Conservation (phyloP, 495 filamentous ascomycete species). For the Talaromyces thailandensis region DNA sequence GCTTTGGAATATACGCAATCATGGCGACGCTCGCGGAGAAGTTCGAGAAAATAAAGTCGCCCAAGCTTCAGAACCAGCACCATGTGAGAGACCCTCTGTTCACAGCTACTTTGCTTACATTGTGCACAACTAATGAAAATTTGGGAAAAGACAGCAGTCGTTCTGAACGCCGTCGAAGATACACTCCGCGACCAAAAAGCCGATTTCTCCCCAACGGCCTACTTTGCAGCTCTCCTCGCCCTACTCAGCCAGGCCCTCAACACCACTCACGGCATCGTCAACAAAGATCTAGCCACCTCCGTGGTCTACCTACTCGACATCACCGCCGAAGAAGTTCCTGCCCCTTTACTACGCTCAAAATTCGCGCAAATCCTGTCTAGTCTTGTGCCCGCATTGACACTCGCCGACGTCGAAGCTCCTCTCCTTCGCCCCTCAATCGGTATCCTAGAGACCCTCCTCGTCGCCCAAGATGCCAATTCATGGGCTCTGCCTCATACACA, state of each 20-base stretch:
- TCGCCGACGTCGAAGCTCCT: constrained; percentile 78
- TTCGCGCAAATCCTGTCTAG: constrained; percentile 86
- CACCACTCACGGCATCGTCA: constrained; percentile 50
- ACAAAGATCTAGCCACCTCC: constrained; percentile 77
- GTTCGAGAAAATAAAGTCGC: constrained; percentile 91
- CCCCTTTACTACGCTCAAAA: constrained; percentile 79
- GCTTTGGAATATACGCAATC: constrained; percentile 13
- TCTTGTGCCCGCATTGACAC: constrained; percentile 72
- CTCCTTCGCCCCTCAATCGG: constrained; percentile 84
- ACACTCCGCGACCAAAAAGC: constrained; percentile 81
- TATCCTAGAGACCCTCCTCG: constrained; percentile 76
- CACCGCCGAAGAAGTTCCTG: constrained; percentile 71
- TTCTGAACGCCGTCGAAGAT: constrained; percentile 85
- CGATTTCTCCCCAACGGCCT: constrained; percentile 74
- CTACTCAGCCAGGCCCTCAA: constrained; percentile 70
- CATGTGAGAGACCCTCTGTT: constrained; percentile 49
- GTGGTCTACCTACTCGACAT: constrained; percentile 95
- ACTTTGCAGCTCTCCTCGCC: constrained; percentile 92
- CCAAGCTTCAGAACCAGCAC: constrained; percentile 90
- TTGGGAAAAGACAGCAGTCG: constrained; percentile 61
- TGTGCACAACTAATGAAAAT: neutral
- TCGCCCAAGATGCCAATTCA: constrained; percentile 76
- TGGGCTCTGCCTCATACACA: constrained; percentile 81
- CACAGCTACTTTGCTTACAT: neutral
- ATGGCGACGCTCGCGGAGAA: constrained; percentile 77